Evolutionary conservation across 331 rosid species (phyloP).

Genomic region (Pyracantha coccinea): DNA sequence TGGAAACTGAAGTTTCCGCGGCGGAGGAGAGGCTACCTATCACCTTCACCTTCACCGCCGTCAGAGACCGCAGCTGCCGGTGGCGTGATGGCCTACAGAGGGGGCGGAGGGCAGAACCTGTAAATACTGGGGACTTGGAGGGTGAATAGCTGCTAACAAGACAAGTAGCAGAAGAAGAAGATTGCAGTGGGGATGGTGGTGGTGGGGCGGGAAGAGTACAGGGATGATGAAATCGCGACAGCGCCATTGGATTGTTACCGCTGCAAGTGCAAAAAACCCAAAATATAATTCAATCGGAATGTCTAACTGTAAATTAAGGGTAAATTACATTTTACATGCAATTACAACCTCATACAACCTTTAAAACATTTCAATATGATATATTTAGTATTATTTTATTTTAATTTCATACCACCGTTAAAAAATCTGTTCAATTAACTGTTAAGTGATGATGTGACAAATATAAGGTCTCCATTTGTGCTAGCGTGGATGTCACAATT

Average conservation of each 20-base stretch:
- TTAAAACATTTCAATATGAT: too few species aligned
- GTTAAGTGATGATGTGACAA: too few species aligned
- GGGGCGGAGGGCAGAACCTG: slow-evolving; percentile 1
- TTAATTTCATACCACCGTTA: too few species aligned
- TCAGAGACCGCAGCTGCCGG: neutral
- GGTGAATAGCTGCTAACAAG: neutral
- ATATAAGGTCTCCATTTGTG: too few species aligned
- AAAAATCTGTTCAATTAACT: too few species aligned
- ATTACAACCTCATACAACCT: too few species aligned
- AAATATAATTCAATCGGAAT: too few species aligned
- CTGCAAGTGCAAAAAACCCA: neutral
- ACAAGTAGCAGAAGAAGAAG: neutral
- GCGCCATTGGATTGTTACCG: neutral
- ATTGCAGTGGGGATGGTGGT: neutral
- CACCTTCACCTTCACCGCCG: slow-evolving; percentile 20
- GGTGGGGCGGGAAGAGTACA: neutral
- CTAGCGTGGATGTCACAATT: rapidly evolving
- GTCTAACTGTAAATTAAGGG: too few species aligned
- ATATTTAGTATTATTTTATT: too few species aligned
- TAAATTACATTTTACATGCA: too few species aligned
- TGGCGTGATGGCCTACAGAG: neutral
- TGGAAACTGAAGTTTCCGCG: slow-evolving; percentile 1
- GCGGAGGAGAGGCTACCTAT: slow-evolving; percentile 26
- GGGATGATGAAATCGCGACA: neutral
- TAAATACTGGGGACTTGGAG: slow-evolving; percentile 1